Conservation (phyloP, 768 basidiomycete genomes). For the Suillus ampliporus region DNA sequence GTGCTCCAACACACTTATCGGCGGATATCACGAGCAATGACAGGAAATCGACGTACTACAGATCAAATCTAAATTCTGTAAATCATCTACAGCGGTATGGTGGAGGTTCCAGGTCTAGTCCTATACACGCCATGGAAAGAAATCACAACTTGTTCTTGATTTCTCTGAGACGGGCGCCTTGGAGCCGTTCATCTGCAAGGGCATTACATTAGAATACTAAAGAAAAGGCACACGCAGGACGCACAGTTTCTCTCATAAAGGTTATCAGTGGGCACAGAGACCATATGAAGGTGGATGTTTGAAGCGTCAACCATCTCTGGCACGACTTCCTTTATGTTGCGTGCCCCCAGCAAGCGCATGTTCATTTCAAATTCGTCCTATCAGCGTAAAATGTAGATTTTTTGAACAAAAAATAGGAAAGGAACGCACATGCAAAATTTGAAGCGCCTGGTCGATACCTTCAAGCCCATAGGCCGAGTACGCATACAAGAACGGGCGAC, state of each 20-base stretch:
- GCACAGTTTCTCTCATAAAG: slow-evolving; percentile 39
- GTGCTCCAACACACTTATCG: neutral
- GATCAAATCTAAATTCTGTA: neutral
- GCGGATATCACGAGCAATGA: too few species aligned
- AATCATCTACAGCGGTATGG: neutral
- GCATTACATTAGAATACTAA: slow-evolving; percentile 5
- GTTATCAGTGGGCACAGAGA: slow-evolving; percentile 33
- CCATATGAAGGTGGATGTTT: slow-evolving; percentile 35
- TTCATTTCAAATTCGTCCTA: slow-evolving; percentile 98
- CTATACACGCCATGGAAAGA: neutral
- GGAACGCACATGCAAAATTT: slow-evolving; percentile 66
- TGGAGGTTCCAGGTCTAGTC: neutral
- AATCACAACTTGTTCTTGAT: slow-evolving; percentile 27
- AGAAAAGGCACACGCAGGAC: slow-evolving; percentile 19
- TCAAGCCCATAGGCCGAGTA: slow-evolving; percentile 85
- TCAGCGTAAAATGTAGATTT: neutral
- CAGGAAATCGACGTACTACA: neutral
- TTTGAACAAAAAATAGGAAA: neutral
- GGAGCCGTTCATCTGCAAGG: slow-evolving; percentile 36
- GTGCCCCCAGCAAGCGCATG: slow-evolving; percentile 85
- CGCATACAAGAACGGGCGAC: slow-evolving; percentile 83
- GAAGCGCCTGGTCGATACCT: slow-evolving; percentile 79
- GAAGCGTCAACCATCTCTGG: slow-evolving; percentile 83
- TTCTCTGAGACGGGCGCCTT: slow-evolving; percentile 25
- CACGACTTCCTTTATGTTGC: slow-evolving; percentile 72